Evolutionary conservation across 1,284 basidiomycete genomes (phyloP).

Genomic region (Sanghuangporus weigelae): DNA sequence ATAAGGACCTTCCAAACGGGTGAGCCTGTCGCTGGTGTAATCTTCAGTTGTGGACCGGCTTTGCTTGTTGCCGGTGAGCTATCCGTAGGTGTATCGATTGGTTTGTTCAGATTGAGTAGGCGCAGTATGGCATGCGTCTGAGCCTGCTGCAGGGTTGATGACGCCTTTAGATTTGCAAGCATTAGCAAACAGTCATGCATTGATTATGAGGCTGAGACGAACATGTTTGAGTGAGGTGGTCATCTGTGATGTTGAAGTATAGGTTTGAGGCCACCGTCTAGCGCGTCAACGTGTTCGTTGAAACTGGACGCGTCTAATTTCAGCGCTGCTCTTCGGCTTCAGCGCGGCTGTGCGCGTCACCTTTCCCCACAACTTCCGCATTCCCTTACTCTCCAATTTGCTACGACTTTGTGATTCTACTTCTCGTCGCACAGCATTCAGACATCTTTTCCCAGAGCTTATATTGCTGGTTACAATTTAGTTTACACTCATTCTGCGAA

Average conservation of each 20-base stretch:
- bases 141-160: slow-evolving; percentile 55
- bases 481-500: background rate
- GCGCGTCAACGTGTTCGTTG: background rate
- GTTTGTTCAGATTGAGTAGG: slow-evolving; percentile 56
- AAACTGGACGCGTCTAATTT: background rate
- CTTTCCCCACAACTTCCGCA: background rate
- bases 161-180: background rate
- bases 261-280: background rate
- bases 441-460: no score
- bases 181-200: background rate
- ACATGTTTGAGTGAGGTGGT: slow-evolving; percentile 8
- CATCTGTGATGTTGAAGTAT: background rate
- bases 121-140: slow-evolving; percentile 71
- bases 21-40: slow-evolving; percentile 54
- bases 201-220: background rate
- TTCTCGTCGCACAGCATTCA: no score
- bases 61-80: slow-evolving; percentile 36
- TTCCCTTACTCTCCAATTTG: background rate
- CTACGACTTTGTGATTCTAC: background rate
- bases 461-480: background rate
- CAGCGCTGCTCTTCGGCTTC: background rate
- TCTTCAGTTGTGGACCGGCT: slow-evolving; percentile 37
- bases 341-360: background rate
- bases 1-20: slow-evolving; percentile 97
- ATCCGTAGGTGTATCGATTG: slow-evolving; percentile 35